Base-by-base conservation (phyloP, 495 filamentous ascomycete species). In the Aeminium ludgeri region DNA sequence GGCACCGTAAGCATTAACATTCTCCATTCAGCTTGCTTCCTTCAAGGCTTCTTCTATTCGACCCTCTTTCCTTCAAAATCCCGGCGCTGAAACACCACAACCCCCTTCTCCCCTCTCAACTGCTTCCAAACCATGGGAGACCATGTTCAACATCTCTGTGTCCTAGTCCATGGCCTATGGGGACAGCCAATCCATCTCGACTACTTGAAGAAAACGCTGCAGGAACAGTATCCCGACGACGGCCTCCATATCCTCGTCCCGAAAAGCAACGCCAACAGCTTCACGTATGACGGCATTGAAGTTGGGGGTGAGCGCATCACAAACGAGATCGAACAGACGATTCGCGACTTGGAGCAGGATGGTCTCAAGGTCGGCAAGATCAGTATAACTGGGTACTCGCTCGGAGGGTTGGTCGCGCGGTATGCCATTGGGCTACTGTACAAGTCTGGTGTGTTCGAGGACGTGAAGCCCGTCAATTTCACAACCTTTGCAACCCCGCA, bases 151-250 rank as follows among this genome's bases (percentile, higher is more conserved):
- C 87, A 95, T 59, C 74, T 96, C 31, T 84, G 79, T 57, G 84
- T 96, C n/a, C 65, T 96, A n/a, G 76, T 94, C 27, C 87, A 95
- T 61, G 87, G 87, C 29, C 70, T 92, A 45, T 94, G 89, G 89
- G 87, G 87, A 12, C 94, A 92, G 53, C 86, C 87, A 8, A 64
- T 67, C 33, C 89, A 96, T 59, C 69, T 95, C 55, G 65, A 70
- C 20, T 76, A 72, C 43, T 57, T 95, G 38, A 77, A 73, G 38
- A 69, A 73, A 25, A 65, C 74, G 10, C 62, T 96, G 5, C 72
- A 74, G 45, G 69, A 70, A 11, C 66, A 72, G 50, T 64, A 83
- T 55, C 60, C 73, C 13, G 68, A 73, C 48, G 71, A 79, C 6
- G 49, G 66, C 20, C 57, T 95, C 5, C 68, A 86, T 55, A 72